Conservation (phyloP, 129 eudicot species). For the Saposhnikovia divaricata region DNA sequence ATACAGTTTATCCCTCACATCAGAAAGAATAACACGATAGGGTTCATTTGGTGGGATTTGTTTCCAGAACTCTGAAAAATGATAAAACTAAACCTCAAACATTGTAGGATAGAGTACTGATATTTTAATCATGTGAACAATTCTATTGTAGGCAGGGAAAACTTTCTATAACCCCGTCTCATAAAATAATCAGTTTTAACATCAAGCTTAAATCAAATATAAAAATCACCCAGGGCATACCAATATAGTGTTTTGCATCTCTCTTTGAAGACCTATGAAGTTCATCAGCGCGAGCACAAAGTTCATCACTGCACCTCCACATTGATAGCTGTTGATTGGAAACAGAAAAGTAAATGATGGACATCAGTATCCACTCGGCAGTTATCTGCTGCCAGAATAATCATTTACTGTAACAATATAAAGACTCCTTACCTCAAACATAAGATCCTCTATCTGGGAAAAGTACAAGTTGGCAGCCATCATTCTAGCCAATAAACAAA, state of each 20-base stretch:
- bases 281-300: constrained; percentile 55
- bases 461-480: constrained; percentile 88
- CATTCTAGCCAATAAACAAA: constrained; percentile 80
- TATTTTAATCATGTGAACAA: not conserved
- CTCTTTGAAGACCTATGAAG: constrained; percentile 59
- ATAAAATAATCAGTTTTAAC: not conserved
- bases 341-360: not conserved
- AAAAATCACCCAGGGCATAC: constrained; percentile 19
- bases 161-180: not conserved
- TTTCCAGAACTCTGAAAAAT: constrained; percentile 70
- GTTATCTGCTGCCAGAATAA: not conserved
- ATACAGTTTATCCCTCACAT: constrained; percentile 78
- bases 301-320: constrained; percentile 90
- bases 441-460: constrained; percentile 85
- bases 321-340: constrained; percentile 52
- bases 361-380: not conserved
- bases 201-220: not conserved
- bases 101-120: not conserved
- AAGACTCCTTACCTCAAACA: constrained; percentile 64
- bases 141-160: not conserved
- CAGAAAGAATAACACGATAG: constrained; percentile 70
- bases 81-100: constrained; percentile 3
- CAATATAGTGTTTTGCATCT: constrained; percentile 74
- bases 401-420: not conserved
- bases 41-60: constrained; percentile 70